Evolutionary conservation across 306 rosid genomes (phyloP).

Genomic region (Astragalus membranaceus): DNA sequence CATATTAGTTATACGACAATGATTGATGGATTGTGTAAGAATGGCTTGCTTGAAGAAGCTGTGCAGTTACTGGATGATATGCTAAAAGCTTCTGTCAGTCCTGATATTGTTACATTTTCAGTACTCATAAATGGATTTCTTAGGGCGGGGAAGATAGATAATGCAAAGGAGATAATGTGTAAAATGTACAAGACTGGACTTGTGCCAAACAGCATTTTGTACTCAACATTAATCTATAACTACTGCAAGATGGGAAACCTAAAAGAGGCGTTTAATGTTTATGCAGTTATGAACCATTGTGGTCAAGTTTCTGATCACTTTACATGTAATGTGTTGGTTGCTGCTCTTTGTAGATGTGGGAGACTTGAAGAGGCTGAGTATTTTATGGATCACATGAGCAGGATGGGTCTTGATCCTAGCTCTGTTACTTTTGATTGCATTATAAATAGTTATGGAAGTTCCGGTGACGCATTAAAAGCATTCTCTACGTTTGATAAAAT

Average conservation of each 20-base stretch:
- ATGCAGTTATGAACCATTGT: constrained; percentile 49
- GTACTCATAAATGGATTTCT: constrained; percentile 72
- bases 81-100: constrained; percentile 36
- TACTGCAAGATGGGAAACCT: constrained; percentile 56
- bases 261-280: constrained; percentile 46
- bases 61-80: constrained; percentile 40
- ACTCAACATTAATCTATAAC: constrained; percentile 60
- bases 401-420: constrained; percentile 47
- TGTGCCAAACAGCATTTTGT: constrained; percentile 45
- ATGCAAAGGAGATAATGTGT: constrained; percentile 58
- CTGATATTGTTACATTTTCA: constrained; percentile 60
- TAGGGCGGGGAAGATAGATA: constrained; percentile 46
- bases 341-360: constrained; percentile 49
- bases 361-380: constrained; percentile 52
- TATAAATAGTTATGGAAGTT: constrained; percentile 51
- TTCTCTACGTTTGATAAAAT: constrained; percentile 52
- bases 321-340: constrained; percentile 50
- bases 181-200: constrained; percentile 53
- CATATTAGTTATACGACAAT: constrained; percentile 44
- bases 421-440: constrained; percentile 53
- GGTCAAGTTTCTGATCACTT: constrained; percentile 46
- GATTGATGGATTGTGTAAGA: constrained; percentile 67
- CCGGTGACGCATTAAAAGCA: constrained; percentile 53
- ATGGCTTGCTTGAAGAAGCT: constrained; percentile 60
- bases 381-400: constrained; percentile 64